Conservation (phyloP, 2,329 filamentous ascomycete genomes). For the Claviceps digitariae region DNA sequence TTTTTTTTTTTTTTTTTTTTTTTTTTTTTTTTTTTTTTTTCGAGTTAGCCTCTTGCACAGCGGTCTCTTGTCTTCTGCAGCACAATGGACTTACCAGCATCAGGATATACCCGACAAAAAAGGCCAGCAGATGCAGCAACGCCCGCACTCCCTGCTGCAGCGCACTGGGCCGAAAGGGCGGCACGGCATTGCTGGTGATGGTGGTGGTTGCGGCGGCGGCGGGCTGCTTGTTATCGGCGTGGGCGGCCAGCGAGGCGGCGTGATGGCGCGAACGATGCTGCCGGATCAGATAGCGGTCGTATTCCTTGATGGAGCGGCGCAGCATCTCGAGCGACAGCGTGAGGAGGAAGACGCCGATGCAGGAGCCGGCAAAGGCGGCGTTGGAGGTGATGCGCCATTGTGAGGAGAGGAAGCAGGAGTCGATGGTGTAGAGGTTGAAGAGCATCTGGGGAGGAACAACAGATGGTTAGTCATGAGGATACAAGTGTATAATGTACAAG, state of each 20-base stretch:
- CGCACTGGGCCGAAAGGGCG: conserved; percentile 40
- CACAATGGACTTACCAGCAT: conserved; percentile 51
- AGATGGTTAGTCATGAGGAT: too few relatives aligned
- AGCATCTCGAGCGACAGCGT: conserved; percentile 60
- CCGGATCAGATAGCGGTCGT: conserved; percentile 51
- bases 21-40: too few relatives aligned
- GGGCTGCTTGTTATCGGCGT: conserved; percentile 13
- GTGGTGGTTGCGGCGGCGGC: conserved; percentile 2
- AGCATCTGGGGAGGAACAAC: conserved; percentile 46
- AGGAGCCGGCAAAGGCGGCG: conserved; percentile 66
- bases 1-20: too few relatives aligned
- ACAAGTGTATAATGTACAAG: too few relatives aligned
- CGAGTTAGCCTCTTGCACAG: too few relatives aligned
- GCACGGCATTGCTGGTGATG: conserved; percentile 8
- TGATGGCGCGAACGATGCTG: conserved; percentile 29
- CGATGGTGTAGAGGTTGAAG: conserved; percentile 66
- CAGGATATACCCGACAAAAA: conserved; percentile 64
- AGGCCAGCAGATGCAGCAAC: conserved; percentile 54
- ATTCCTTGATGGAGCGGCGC: conserved; percentile 57
- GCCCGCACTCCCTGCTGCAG: conserved; percentile 55
- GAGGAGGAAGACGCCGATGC: conserved; percentile 64
- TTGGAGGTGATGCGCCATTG: conserved; percentile 57
- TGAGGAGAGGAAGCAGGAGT: conserved; percentile 54
- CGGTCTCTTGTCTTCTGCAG: too few relatives aligned
- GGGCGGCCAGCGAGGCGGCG: too few relatives aligned